phyloP scores from a whole-genome alignment of 345 rosid genomes.

The Barbarea vulgaris region DNA sequence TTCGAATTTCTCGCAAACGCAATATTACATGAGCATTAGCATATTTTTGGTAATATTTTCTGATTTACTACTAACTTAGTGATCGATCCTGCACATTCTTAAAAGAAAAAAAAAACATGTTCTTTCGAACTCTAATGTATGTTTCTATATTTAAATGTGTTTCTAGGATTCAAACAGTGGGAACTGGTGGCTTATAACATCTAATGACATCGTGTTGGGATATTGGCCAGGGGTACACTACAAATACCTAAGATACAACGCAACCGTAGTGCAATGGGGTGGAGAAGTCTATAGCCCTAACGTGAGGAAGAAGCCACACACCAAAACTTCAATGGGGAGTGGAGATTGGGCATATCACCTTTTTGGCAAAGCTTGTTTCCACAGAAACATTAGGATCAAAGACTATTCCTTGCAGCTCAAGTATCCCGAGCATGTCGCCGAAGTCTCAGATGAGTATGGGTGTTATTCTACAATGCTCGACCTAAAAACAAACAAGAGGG shows the following conservation, averaged over 20 bases:
- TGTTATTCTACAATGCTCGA: conserved; percentile 38
- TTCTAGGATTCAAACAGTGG: conserved; percentile 45
- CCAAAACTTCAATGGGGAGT: conserved; percentile 57
- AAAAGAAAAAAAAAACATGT: neutral
- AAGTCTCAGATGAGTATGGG: conserved; percentile 23
- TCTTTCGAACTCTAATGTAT: neutral
- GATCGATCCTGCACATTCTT: neutral
- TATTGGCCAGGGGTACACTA: conserved; percentile 52
- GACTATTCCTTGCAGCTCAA: conserved; percentile 41
- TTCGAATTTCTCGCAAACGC: conserved; percentile 4
- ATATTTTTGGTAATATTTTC: conserved; percentile 37
- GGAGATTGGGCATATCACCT: conserved; percentile 29
- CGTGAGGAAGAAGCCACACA: conserved; percentile 52
- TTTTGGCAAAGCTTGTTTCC: conserved; percentile 33
- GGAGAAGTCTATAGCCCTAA: conserved; percentile 52
- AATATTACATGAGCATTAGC: conserved; percentile 32
- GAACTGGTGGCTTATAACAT: conserved; percentile 55
- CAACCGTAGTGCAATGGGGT: conserved; percentile 57
- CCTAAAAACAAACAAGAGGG: neutral
- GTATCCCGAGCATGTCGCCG: conserved; percentile 38
- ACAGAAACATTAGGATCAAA: conserved; percentile 35
- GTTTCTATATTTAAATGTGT: neutral
- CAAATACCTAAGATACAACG: conserved; percentile 25
- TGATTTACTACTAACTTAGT: neutral
- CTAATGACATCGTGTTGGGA: conserved; percentile 1